Base-by-base conservation (phyloP, 2,329 filamentous ascomycete species). In the Zalaria obscura region DNA sequence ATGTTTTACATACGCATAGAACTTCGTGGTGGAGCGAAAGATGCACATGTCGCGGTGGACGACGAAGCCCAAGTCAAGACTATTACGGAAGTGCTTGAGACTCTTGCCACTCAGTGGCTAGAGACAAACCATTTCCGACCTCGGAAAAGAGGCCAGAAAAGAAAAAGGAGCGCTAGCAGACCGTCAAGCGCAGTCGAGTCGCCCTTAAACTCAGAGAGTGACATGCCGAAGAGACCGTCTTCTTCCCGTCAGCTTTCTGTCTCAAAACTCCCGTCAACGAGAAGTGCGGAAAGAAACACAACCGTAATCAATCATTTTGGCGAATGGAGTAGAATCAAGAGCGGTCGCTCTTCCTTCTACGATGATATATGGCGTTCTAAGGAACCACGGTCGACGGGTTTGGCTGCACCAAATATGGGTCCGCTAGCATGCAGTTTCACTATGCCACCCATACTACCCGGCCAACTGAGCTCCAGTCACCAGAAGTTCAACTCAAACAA, bases 1-100 rank as follows among this genome's bases (percentile, higher is more conserved):
- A 89, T 89, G 78, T 96, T 94, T 52, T 82, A 79, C 51, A 62
- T 96, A n/a, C 75, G 75, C 27, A 73, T 94, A 31, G 62, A 68
- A 2, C 52, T 71, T 8, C 11, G 10, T 11, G 11, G 11, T 8
- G 11, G 11, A 7, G 7, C 11, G 10, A 7, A 36, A 3, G 7
- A 8, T 2, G 18, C 2, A 2, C 10, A 8, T 11, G 35, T 7
- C 3, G 7, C 35, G 35, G 7, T 32, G 7, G 39, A 45, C 58
- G 47, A 54, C 2, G 48, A 59, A 9, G 42, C 50, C 7, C 55
- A 52, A 8, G 47, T 85, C n/a, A 65, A 72, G 26, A 60, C 66
- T 1, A 70, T 85, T 2, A 50, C 73, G 1, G 74, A 81, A 35
- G 66, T 95, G 3, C 54, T 95, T 6, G 70, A 70, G 39, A 76